phyloP scores from a whole-genome alignment of 2,329 filamentous ascomycete genomes.

The Hypoxylon sp. region DNA sequence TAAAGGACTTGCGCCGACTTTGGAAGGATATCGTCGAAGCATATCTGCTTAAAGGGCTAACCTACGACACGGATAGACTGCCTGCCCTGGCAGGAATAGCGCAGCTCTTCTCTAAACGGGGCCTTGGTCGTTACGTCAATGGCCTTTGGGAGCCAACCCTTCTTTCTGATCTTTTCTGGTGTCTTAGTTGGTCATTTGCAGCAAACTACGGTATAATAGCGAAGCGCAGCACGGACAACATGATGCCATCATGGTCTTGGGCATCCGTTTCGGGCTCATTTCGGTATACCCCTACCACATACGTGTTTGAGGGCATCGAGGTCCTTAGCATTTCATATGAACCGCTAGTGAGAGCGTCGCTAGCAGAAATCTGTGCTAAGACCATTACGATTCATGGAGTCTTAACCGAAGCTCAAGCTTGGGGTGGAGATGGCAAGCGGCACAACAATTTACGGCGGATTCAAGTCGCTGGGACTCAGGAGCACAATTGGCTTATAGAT shows the following conservation, averaged over 20 bases:
- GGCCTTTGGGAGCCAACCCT: conserved; percentile 41
- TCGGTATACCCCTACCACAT: conserved; percentile 8
- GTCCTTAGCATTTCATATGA: conserved; percentile 23
- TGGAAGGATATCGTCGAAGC: conserved; percentile 38
- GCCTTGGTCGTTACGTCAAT: conserved; percentile 38
- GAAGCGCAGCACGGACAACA: conserved; percentile 25
- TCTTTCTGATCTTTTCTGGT: conserved; percentile 41
- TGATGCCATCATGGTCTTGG: conserved; percentile 46
- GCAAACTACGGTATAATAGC: conserved; percentile 18
- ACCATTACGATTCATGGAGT: conserved; percentile 23
- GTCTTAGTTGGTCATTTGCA: conserved; percentile 6
- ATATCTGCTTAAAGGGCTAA: conserved; percentile 37
- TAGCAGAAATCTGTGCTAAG: conserved; percentile 29
- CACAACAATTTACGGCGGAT: conserved; percentile 15
- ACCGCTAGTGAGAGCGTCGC: background rate
- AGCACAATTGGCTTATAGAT: conserved; percentile 31
- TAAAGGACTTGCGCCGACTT: conserved; percentile 24
- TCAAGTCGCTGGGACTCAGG: conserved; percentile 4
- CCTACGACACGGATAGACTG: conserved; percentile 39
- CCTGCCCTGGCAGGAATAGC: conserved; percentile 43
- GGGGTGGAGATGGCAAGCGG: conserved; percentile 11
- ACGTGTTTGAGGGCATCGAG: conserved; percentile 27
- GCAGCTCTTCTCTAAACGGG: conserved; percentile 31
- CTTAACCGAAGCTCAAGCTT: conserved; percentile 24
- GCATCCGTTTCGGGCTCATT: conserved; percentile 40